These are phyloP conservation scores for Pichia sp. DNA, from an alignment of 1,139 yeast genomes.

Conservation along the genomic window DNA sequence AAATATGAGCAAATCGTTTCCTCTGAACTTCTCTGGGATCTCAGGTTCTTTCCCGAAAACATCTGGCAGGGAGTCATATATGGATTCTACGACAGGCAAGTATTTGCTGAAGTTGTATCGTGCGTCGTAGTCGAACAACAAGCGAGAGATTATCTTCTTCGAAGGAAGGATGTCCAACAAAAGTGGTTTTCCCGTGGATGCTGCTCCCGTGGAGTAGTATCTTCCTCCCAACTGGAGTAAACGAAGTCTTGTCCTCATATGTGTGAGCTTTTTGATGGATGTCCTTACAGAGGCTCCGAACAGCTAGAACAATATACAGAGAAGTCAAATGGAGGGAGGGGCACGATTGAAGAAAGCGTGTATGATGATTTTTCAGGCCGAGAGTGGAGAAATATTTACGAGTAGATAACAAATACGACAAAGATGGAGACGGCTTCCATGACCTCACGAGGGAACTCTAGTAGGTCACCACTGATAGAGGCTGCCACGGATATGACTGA, in stretches of 20 bases:
- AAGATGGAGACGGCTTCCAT: not conserved
- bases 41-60: conserved; percentile 8
- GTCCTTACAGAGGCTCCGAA: too few relatives aligned
- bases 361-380: not conserved
- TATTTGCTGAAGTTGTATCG: conserved; percentile 50
- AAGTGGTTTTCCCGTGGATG: conserved; percentile 35
- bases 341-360: not conserved
- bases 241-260: not conserved
- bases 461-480: not conserved
- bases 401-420: not conserved
- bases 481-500: not conserved
- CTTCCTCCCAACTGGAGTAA: not conserved
- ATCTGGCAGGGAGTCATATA: conserved; percentile 45
- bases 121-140: conserved; percentile 64
- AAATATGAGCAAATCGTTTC: conserved; percentile 61
- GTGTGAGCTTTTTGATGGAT: too few relatives aligned
- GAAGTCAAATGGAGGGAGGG: too few relatives aligned
- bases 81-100: conserved; percentile 46
- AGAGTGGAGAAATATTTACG: not conserved
- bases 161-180: conserved; percentile 54
- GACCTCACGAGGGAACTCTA: too few relatives aligned
- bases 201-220: conserved; percentile 13
- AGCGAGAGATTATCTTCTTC: conserved; percentile 50
- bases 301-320: too few relatives aligned
- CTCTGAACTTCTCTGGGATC: conserved; percentile 34